These are phyloP conservation scores for Fusarium fujikuroi DNA, from an alignment of 2,329 filamentous ascomycete genomes.

Conservation along the genomic window DNA sequence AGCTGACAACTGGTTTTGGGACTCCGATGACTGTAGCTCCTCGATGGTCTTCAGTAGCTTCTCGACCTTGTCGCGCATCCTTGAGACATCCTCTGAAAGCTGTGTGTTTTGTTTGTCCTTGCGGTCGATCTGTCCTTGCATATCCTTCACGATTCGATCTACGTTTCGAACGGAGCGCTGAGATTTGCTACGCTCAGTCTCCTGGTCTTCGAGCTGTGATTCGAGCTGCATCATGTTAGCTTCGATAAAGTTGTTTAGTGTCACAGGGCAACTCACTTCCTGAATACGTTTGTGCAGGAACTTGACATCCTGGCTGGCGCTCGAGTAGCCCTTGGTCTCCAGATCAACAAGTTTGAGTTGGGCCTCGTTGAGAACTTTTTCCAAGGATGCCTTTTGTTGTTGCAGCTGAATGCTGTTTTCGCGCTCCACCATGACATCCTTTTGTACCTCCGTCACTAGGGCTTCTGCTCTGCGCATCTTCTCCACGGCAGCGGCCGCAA, in stretches of 20 bases:
- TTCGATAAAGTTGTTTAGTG: slow-evolving; percentile 9
- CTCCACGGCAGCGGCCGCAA: slow-evolving; percentile 89
- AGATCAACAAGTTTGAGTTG: slow-evolving; percentile 91
- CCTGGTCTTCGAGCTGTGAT: slow-evolving; percentile 83
- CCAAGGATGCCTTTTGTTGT: slow-evolving; percentile 88
- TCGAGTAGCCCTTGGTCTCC: slow-evolving; percentile 97
- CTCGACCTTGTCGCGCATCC: slow-evolving; percentile 90
- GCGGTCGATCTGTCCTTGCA: slow-evolving; percentile 91
- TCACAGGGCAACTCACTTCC: slow-evolving; percentile 72
- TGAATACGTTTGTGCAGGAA: slow-evolving; percentile 95
- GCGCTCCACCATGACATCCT: slow-evolving; percentile 87
- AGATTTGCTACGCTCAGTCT: slow-evolving; percentile 80
- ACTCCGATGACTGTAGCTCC: slow-evolving; percentile 90
- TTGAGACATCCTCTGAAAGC: slow-evolving; percentile 83
- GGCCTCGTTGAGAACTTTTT: slow-evolving; percentile 90
- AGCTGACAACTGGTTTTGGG: slow-evolving; percentile 80
- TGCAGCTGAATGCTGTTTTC: slow-evolving; percentile 84
- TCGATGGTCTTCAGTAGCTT: slow-evolving; percentile 92
- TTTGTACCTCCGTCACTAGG: slow-evolving; percentile 87
- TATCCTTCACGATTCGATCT: slow-evolving; percentile 91
- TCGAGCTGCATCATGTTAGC: slow-evolving; percentile 73
- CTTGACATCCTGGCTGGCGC: slow-evolving; percentile 91
- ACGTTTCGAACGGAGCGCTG: slow-evolving; percentile 91
- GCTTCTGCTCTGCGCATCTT: slow-evolving; percentile 97
- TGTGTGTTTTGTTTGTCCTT: slow-evolving; percentile 88